Percentiles rank a stretch among this genome's conserved stretches.
Conservation (phyloP, 2,329 filamentous ascomycete genomes). For the Alternaria gansuensis region DNA sequence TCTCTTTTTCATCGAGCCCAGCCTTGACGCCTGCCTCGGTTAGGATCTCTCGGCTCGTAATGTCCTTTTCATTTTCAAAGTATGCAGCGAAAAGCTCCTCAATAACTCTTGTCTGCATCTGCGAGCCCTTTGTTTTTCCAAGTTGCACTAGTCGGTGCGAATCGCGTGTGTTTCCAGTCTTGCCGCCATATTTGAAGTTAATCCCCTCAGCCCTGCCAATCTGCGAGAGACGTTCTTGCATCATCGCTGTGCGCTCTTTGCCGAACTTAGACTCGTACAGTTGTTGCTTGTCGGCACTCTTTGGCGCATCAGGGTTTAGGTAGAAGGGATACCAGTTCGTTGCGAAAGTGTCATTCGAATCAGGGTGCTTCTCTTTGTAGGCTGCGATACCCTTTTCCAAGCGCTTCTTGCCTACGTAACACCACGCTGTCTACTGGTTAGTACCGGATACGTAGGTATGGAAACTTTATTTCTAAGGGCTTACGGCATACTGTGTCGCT, state of each 20-base stretch:
- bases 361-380: conserved; percentile 70
- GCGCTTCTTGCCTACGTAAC: conserved; percentile 81
- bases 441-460: not conserved
- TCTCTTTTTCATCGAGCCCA: conserved; percentile 56
- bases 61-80: conserved; percentile 60
- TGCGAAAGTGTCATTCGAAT: conserved; percentile 72
- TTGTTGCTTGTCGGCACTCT: conserved; percentile 63
- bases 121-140: conserved; percentile 63
- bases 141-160: conserved; percentile 77
- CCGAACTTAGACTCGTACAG: conserved; percentile 72
- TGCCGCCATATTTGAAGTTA: conserved; percentile 74
- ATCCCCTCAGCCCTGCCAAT: conserved; percentile 74
- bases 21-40: conserved; percentile 55
- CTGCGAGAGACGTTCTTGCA: conserved; percentile 65
- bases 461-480: conserved; percentile 24
- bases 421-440: conserved; percentile 47
- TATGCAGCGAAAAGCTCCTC: conserved; percentile 55
- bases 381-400: conserved; percentile 74
- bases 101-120: conserved; percentile 58
- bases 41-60: conserved; percentile 55
- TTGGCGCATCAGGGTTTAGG: conserved; percentile 72
- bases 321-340: conserved; percentile 83
- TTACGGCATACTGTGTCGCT: conserved; percentile 83
- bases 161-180: conserved; percentile 78
- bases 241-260: conserved; percentile 65